A percentile compares a stretch with the other conserved stretches of the same genome.
Evolutionary conservation across 2,329 filamentous ascomycete species (phyloP).

Genomic region (Hymenoscyphus scutula): DNA sequence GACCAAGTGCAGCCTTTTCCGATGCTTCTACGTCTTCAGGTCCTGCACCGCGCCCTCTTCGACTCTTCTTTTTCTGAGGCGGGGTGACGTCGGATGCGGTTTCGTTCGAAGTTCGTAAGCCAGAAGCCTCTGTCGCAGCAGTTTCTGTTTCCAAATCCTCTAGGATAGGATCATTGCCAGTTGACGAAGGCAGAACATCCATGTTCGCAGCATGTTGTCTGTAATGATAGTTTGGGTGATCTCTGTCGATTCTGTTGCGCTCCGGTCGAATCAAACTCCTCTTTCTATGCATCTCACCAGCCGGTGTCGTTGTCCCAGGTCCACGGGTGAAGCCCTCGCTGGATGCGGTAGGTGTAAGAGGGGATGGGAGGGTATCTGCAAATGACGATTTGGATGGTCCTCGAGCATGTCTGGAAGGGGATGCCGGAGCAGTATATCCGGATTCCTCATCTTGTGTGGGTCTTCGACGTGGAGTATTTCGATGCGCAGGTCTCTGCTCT

Average conservation of each 20-base stretch:
- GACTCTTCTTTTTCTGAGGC: conserved; percentile 25
- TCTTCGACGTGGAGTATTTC: conserved; percentile 66
- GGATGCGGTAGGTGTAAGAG: conserved; percentile 46
- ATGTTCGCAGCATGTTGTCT: conserved; percentile 92
- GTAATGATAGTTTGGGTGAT: conserved; percentile 95
- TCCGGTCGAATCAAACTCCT: conserved; percentile 88
- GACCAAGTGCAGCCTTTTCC: conserved; percentile 33
- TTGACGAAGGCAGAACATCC: conserved; percentile 84
- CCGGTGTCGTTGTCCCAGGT: conserved; percentile 24
- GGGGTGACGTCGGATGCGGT: conserved; percentile 31
- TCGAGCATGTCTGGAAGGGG: conserved; percentile 45
- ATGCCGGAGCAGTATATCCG: conserved; percentile 39
- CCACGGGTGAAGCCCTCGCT: conserved; percentile 44
- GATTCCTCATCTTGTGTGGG: conserved; percentile 72
- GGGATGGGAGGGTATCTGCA: conserved; percentile 54
- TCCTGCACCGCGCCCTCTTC: conserved; percentile 27
- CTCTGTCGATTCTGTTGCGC: conserved; percentile 76
- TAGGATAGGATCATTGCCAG: conserved; percentile 83
- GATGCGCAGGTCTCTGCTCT: conserved; percentile 62
- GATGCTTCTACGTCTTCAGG: conserved; percentile 23
- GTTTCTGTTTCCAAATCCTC: conserved; percentile 67
- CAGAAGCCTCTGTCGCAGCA: conserved; percentile 33
- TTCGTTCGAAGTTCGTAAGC: conserved; percentile 34
- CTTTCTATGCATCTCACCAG: conserved; percentile 61
- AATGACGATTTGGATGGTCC: conserved; percentile 57